These are phyloP conservation scores for Striga asiatica DNA, from an alignment of 257 asterid species.

Conservation along the genomic window DNA sequence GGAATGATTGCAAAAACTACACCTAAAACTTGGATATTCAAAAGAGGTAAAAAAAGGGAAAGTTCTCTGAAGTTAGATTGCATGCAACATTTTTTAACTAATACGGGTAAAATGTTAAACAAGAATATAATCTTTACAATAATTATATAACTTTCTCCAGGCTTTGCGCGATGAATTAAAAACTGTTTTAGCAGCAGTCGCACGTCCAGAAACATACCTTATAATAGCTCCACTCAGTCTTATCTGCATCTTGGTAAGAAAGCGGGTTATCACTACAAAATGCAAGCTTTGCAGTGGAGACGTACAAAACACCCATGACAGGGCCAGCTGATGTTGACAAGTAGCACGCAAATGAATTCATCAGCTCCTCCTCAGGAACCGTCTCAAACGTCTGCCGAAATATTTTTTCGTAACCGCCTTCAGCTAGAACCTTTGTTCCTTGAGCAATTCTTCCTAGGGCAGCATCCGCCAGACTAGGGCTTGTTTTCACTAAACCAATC, in stretches of 20 bases:
- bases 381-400: constrained; percentile 90
- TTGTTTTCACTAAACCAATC: constrained; percentile 69
- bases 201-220: constrained; percentile 48
- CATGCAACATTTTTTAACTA: too few relatives aligned
- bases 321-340: constrained; percentile 99
- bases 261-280: constrained; percentile 93
- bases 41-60: too few relatives aligned
- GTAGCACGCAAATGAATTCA: constrained; percentile 78
- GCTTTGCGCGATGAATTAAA: too few relatives aligned
- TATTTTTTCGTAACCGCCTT: constrained; percentile 96
- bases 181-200: background rate
- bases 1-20: background rate
- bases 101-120: too few relatives aligned
- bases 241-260: constrained; percentile 57
- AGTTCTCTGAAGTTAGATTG: too few relatives aligned
- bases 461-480: constrained; percentile 93
- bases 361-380: constrained; percentile 80
- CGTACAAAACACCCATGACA: constrained; percentile 81
- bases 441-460: constrained; percentile 96
- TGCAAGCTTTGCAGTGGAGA: constrained; percentile 82
- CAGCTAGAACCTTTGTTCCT: constrained; percentile 92
- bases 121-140: too few relatives aligned
- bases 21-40: too few relatives aligned
- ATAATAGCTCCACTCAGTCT: constrained; percentile 91
- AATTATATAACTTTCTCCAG: too few relatives aligned